Conservation (phyloP, 2,329 filamentous ascomycete species). For the Hirsutella minnesotensis region DNA sequence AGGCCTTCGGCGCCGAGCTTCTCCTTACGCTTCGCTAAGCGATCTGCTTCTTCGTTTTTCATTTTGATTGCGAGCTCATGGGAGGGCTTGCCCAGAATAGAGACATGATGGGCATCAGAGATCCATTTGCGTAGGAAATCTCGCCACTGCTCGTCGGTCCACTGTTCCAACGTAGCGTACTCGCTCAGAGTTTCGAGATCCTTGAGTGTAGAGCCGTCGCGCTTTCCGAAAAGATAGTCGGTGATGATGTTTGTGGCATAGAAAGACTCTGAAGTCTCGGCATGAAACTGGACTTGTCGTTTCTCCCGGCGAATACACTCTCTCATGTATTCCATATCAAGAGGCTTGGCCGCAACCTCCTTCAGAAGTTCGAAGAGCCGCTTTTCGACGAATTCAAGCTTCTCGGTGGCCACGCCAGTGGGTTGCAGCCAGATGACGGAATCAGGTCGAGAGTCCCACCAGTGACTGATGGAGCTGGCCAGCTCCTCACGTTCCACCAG, state of each 20-base stretch:
- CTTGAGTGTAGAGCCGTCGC: constrained; percentile 66
- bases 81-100: constrained; percentile 80
- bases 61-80: constrained; percentile 65
- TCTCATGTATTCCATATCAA: constrained; percentile 83
- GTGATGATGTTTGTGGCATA: constrained; percentile 80
- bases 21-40: constrained; percentile 68
- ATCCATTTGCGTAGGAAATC: constrained; percentile 75
- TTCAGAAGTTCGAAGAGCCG: constrained; percentile 74
- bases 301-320: constrained; percentile 78
- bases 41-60: constrained; percentile 68
- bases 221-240: constrained; percentile 81
- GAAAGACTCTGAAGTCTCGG: constrained; percentile 69
- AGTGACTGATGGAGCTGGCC: constrained; percentile 73
- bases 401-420: constrained; percentile 76
- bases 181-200: constrained; percentile 44
- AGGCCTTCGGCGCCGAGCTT: constrained; percentile 74
- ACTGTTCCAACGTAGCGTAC: constrained; percentile 60
- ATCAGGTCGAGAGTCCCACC: constrained; percentile 67
- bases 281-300: constrained; percentile 70
- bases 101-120: constrained; percentile 73
- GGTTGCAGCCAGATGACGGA: constrained; percentile 78
- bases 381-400: constrained; percentile 72
- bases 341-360: constrained; percentile 64
- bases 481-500: constrained; percentile 90
- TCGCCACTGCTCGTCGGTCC: constrained; percentile 78